A percentile compares a stretch with the other conserved stretches of the same genome.
phyloP scores from a whole-genome alignment of 352 stramenopile species.

The Phytophthora sojae region DNA sequence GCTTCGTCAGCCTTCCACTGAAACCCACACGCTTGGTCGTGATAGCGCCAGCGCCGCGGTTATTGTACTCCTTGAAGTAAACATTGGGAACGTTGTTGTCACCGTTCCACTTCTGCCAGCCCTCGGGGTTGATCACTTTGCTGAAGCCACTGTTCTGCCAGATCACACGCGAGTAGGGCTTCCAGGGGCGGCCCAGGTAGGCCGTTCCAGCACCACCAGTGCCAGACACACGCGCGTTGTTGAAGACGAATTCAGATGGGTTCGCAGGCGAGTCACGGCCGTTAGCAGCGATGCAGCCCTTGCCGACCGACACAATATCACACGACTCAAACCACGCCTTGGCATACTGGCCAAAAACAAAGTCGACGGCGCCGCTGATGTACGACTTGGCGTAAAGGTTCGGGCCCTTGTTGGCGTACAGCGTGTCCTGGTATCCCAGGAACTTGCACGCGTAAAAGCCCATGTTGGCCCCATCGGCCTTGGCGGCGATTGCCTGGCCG shows the following conservation, averaged over 20 bases:
- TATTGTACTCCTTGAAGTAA: conserved; percentile 1
- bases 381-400: background rate
- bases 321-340: too few relatives aligned
- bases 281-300: conserved; percentile 1
- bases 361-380: conserved; percentile 1
- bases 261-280: background rate
- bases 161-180: background rate
- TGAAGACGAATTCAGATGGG: background rate
- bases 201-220: background rate
- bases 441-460: conserved; percentile 6
- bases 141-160: background rate
- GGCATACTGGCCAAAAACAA: background rate
- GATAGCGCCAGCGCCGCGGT: background rate
- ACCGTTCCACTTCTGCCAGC: background rate
- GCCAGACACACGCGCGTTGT: background rate
- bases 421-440: background rate
- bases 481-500: background rate
- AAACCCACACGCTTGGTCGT: background rate
- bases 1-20: background rate
- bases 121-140: background rate
- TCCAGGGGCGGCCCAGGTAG: background rate
- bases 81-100: background rate
- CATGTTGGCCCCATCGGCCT: background rate
- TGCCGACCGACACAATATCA: background rate
- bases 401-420: conserved; percentile 4